These are phyloP conservation scores for Yamadazyma siamensis DNA, from an alignment of 1,139 yeast genomes.

Conservation along the genomic window DNA sequence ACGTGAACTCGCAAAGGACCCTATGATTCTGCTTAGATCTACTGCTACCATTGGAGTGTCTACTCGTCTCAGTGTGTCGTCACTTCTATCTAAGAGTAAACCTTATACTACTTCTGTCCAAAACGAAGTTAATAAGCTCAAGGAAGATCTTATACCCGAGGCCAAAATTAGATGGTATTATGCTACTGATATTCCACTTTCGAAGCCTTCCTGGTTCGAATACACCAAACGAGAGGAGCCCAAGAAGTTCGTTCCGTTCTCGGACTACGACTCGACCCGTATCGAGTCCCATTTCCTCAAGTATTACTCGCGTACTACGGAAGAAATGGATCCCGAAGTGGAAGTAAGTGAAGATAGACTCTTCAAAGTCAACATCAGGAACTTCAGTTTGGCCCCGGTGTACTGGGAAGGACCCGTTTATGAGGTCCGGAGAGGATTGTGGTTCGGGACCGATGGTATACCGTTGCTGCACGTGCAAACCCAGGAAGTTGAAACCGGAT, in stretches of 20 bases:
- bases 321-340: slow-evolving; percentile 16
- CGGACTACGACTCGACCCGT: slow-evolving; percentile 55
- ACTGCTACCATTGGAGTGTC: slow-evolving; percentile 2
- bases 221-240: slow-evolving; percentile 51
- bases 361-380: slow-evolving; percentile 63
- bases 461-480: slow-evolving; percentile 59
- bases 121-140: slow-evolving; percentile 5
- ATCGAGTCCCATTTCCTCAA: slow-evolving; percentile 51
- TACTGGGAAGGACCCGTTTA: slow-evolving; percentile 91
- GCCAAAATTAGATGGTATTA: slow-evolving; percentile 61
- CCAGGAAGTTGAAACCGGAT: slow-evolving; percentile 57
- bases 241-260: slow-evolving; percentile 65
- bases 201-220: slow-evolving; percentile 60
- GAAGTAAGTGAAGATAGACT: slow-evolving; percentile 80
- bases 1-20: too few relatives aligned
- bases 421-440: slow-evolving; percentile 79
- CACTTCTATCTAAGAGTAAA: slow-evolving; percentile 6
- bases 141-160: slow-evolving; percentile 12
- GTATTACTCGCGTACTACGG: slow-evolving; percentile 2
- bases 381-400: slow-evolving; percentile 58
- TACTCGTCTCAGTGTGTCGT: slow-evolving; percentile 5
- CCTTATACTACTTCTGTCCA: slow-evolving; percentile 14
- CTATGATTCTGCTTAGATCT: too few relatives aligned
- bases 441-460: slow-evolving; percentile 65
- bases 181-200: slow-evolving; percentile 72